These are phyloP conservation scores for Globisporangium cystogenes DNA, from an alignment of 352 stramenopile genomes.

Conservation along the genomic window DNA sequence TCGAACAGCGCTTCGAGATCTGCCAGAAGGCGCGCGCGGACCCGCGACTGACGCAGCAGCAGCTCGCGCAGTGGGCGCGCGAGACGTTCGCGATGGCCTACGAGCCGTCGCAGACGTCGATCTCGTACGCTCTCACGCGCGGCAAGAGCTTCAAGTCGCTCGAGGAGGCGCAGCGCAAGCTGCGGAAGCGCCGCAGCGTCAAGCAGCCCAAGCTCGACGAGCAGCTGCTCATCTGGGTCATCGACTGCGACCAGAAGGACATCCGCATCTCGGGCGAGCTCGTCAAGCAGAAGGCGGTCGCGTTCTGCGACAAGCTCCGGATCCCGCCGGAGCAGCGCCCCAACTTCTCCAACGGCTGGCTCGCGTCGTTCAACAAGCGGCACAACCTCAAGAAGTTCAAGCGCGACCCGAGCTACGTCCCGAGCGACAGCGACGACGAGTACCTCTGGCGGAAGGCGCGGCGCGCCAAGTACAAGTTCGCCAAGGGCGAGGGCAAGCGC, in stretches of 20 bases:
- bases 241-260: conserved; percentile 14
- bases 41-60: conserved; percentile 66
- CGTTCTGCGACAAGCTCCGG: conserved; percentile 14
- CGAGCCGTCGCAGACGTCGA: conserved; percentile 75
- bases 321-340: conserved; percentile 10
- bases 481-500: conserved; percentile 2
- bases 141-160: conserved; percentile 62
- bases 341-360: conserved; percentile 78
- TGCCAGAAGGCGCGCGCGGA: conserved; percentile 66
- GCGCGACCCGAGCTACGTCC: conserved; percentile 12
- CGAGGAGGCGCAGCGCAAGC: conserved; percentile 66
- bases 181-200: conserved; percentile 20
- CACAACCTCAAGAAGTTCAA: conserved; percentile 29
- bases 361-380: conserved; percentile 69
- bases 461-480: neutral
- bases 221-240: conserved; percentile 15
- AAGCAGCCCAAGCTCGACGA: conserved; percentile 18
- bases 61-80: conserved; percentile 73
- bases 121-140: conserved; percentile 81
- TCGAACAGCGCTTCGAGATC: conserved; percentile 79
- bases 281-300: conserved; percentile 13
- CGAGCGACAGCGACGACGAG: conserved; percentile 14
- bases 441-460: conserved; percentile 13
- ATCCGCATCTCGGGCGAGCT: conserved; percentile 18
- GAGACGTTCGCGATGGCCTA: conserved; percentile 61